phyloP scores from a whole-genome alignment of 2,329 filamentous ascomycete genomes.

The Fusarium citri region DNA sequence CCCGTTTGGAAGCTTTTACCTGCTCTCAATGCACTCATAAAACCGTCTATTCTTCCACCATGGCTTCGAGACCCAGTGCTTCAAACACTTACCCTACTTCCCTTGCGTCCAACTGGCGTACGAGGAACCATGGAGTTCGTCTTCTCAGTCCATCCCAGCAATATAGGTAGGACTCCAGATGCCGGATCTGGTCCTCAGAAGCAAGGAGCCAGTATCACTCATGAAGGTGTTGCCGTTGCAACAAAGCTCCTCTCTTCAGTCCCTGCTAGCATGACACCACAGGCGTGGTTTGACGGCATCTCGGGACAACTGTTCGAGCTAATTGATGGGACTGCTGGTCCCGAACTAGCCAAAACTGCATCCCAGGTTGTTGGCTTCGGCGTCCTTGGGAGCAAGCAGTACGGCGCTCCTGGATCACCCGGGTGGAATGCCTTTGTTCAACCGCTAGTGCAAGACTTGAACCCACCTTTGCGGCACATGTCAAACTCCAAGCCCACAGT shows the following conservation, averaged over 20 bases:
- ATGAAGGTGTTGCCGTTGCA: slow-evolving; percentile 74
- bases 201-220: slow-evolving; percentile 72
- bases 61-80: slow-evolving; percentile 71
- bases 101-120: slow-evolving; percentile 72
- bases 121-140: slow-evolving; percentile 77
- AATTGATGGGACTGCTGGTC: slow-evolving; percentile 65
- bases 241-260: slow-evolving; percentile 71
- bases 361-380: slow-evolving; percentile 64
- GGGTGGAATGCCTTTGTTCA: slow-evolving; percentile 73
- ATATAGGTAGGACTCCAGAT: slow-evolving; percentile 55
- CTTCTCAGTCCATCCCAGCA: slow-evolving; percentile 73
- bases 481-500: background rate
- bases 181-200: slow-evolving; percentile 59
- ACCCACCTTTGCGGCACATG: slow-evolving; percentile 52
- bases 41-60: slow-evolving; percentile 67
- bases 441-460: slow-evolving; percentile 66
- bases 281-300: slow-evolving; percentile 70
- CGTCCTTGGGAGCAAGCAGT: slow-evolving; percentile 71
- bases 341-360: slow-evolving; percentile 52
- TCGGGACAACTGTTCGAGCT: slow-evolving; percentile 70
- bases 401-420: slow-evolving; percentile 70
- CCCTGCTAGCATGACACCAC: slow-evolving; percentile 63
- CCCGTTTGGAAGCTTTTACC: slow-evolving; percentile 67
- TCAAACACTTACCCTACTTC: slow-evolving; percentile 68
- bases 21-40: slow-evolving; percentile 71